A percentile compares a stretch with the other conserved stretches of the same genome.
These are phyloP conservation scores for Taphrina sp. DNA, from an alignment of 1,139 yeast species.

Conservation along the genomic window DNA sequence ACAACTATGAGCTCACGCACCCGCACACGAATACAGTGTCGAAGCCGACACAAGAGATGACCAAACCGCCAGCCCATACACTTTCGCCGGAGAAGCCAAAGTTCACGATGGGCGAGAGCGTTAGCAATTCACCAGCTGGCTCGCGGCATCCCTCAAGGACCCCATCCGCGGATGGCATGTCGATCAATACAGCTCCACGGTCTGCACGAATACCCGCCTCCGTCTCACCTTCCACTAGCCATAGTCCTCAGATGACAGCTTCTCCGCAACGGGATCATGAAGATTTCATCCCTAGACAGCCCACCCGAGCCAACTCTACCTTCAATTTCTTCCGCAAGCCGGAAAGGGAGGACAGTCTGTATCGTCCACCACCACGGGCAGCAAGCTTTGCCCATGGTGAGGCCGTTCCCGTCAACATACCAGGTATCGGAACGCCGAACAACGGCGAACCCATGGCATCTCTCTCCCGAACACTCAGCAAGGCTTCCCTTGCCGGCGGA, in stretches of 20 bases:
- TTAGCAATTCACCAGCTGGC: background rate
- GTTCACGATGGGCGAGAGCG: slow-evolving; percentile 10
- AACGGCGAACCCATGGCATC: slow-evolving; percentile 13
- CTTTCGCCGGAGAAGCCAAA: background rate
- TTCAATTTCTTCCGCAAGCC: slow-evolving; percentile 15
- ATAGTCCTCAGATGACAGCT: background rate
- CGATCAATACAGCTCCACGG: background rate
- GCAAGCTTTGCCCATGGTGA: slow-evolving; percentile 16
- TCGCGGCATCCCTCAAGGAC: slow-evolving; percentile 6
- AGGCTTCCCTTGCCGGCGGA: slow-evolving; percentile 22
- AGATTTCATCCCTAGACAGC: slow-evolving; percentile 6
- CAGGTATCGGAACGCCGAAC: background rate
- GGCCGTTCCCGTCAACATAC: slow-evolving; percentile 8
- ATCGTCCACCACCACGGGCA: slow-evolving; percentile 5
- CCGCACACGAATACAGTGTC: slow-evolving; percentile 1
- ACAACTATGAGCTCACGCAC: slow-evolving; percentile 14
- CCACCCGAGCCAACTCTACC: slow-evolving; percentile 14
- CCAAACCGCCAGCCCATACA: slow-evolving; percentile 1
- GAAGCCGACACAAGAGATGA: background rate
- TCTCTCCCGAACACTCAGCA: slow-evolving; percentile 25
- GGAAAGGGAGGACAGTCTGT: background rate
- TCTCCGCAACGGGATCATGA: slow-evolving; percentile 11
- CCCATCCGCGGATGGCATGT: background rate
- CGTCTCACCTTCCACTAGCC: background rate
- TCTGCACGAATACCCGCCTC: background rate